A percentile compares a stretch with the other conserved stretches of the same genome.
Evolutionary conservation across 805 yeast species (phyloP).

Genomic region (Lipomyces kockii): DNA sequence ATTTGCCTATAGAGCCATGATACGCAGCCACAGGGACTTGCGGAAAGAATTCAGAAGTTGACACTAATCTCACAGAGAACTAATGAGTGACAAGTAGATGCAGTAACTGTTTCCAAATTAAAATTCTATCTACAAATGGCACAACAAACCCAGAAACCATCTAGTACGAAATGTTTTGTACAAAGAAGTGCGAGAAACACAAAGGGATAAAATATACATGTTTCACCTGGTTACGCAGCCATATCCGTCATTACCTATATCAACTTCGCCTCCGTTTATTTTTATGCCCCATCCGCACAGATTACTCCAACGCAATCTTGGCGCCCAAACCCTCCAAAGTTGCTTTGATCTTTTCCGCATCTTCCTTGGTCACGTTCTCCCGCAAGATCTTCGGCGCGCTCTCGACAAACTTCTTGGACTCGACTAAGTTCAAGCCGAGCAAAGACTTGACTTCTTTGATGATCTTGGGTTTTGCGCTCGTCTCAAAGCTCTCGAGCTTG

Average conservation of each 20-base stretch:
- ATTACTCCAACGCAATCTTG: constrained; percentile 82
- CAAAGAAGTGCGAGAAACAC: constrained; percentile 2
- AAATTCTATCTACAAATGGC: constrained; percentile 10
- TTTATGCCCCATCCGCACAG: neutral
- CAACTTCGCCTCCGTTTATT: neutral
- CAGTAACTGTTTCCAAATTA: neutral
- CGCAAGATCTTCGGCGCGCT: constrained; percentile 94
- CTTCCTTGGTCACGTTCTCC: constrained; percentile 96
- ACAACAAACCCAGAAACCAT: neutral
- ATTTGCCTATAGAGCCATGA: neutral
- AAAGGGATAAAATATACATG: neutral
- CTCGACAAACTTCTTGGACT: constrained; percentile 97
- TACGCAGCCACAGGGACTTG: neutral
- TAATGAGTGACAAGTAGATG: neutral
- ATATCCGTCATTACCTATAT: neutral
- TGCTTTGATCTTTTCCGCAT: constrained; percentile 93
- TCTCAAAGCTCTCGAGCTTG: constrained; percentile 91
- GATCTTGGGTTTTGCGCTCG: constrained; percentile 95
- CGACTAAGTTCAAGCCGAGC: constrained; percentile 90
- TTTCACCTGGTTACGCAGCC: neutral
- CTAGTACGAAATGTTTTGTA: neutral
- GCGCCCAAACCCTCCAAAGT: constrained; percentile 95
- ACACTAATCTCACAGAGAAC: neutral
- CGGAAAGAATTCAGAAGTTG: neutral
- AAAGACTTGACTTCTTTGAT: constrained; percentile 94